Base-by-base conservation (phyloP, 140 eudicot genomes). In the Flaveria floridana region DNA sequence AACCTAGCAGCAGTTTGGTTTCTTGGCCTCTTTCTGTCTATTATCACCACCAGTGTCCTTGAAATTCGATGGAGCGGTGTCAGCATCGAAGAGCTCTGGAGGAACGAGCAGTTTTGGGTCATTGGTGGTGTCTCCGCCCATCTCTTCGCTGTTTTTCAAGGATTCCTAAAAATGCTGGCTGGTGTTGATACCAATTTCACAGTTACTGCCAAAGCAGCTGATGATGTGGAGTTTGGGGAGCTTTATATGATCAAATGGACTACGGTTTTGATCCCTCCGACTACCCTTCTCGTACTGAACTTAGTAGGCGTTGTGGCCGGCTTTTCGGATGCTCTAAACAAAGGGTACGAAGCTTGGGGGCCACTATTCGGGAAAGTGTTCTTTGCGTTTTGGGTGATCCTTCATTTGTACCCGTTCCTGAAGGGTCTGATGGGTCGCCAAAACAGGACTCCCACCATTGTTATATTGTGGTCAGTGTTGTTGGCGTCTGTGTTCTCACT, bases 81-180 rank as follows among this genome's bases (percentile, higher is more conserved):
- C 7, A 85, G 97, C 84, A 86, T 95, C 15, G 99, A 95, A 76
- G 99, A 86, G n/a, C 82, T 83, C 28, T 91, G 99, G 99, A 88
- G 99, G 56, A 95, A 94, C 78, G 97, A 94, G 90, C 99, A 94
- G 74, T 94, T 94, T 62, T 94, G 99, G 99, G 99, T 94, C 12
- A 94, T 94, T 6, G 99, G 99, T 63, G 99, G 99, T 61, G 99
- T 94, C 34, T 94, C 99, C 0, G 99, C 99, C 51, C 99, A 94
- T 79, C 87, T 94, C 37, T 94, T 90, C 46, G 99, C 99, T 7
- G 99, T 94, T 16, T 94, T 94, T 80, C 99, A 94, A 82, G 99
- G 99, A 34, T 85, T 94, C 68, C 89, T 94, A 5, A 94, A 94
- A 75, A 87, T 88, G 97, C 71, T 94, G 5, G 99, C 97, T 1